A percentile compares a stretch with the other conserved stretches of the same genome.
phyloP scores from a whole-genome alignment of 75 land plant genomes.

The Sequoiadendron giganteum region DNA sequence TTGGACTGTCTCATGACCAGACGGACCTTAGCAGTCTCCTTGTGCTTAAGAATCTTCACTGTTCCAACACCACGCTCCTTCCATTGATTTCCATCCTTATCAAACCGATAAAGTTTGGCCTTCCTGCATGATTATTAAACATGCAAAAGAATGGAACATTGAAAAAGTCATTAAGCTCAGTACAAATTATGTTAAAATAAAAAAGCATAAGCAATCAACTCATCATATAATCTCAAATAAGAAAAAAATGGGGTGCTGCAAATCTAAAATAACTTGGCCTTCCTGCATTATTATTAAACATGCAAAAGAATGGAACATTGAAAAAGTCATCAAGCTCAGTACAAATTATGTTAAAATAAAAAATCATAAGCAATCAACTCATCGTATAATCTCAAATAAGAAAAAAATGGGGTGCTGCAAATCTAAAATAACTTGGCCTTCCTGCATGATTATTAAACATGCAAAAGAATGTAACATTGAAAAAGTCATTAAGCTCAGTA shows the following conservation, averaged over 20 bases:
- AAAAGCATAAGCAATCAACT: not conserved
- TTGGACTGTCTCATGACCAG: constrained; percentile 91
- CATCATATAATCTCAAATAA: not conserved
- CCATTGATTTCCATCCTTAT: constrained; percentile 88
- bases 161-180: not conserved
- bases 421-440: constrained; percentile 82
- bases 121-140: constrained; percentile 42
- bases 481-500: not conserved
- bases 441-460: constrained; percentile 26
- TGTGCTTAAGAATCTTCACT: constrained; percentile 83
- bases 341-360: not conserved
- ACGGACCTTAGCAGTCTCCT: constrained; percentile 69
- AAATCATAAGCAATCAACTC: not conserved
- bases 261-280: constrained; percentile 71
- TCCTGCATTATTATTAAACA: constrained; percentile 34
- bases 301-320: not conserved
- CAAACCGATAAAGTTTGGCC: constrained; percentile 86
- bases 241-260: not conserved
- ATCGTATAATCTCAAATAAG: not conserved
- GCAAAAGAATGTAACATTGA: not conserved
- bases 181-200: not conserved
- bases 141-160: not conserved
- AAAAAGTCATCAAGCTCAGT: not conserved
- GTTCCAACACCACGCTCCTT: constrained; percentile 93
- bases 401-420: not conserved